Base-by-base conservation (phyloP, 2,329 filamentous ascomycete genomes). In the Fusarium pseudonygamai region DNA sequence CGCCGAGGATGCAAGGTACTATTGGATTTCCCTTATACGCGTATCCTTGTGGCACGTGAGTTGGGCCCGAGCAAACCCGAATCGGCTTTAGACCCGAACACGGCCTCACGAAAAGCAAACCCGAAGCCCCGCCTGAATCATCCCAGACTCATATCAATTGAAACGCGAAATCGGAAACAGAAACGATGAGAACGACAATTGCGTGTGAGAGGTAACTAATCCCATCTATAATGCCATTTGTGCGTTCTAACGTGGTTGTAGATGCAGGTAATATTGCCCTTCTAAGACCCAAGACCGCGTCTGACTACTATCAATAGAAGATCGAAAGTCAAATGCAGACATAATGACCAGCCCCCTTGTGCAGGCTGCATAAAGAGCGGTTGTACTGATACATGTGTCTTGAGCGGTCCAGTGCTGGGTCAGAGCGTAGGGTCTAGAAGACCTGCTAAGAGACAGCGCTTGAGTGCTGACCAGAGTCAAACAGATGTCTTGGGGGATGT, bases 301-400 rank as follows among this genome's bases (percentile, higher is more conserved):
- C 55, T 64, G 37, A 64, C 26, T 26, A 56, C 26, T 24, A 26
- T 39, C n/a, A 28, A 37, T 39, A 78, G 76, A 42, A 68, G 50
- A 58, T 77, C 76, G 7, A 78, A 78, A 47, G 72, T 78, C 58
- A 78, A 78, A 20, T 78, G 76, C 16, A 77, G 47, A 28, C 76
- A 78, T 40, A 47, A 74, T 20, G 75, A 73, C 10, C 64, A 74
- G n/a, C 50, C 76, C 12, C 76, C 76, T 20, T 78, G 76, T 37
- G 57, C 50, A n/a, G 73, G 73, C 12, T 78, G 76, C 24, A 30
- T 52, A n/a, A 78, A 78, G 24, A 74, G 73, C 7, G 70, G 64
- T 0, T 63, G 61, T 5, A 64, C 62, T 6, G 55, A 60, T 7
- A 70, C 73, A 7, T 78, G 76, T 26, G 22, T 24, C 8, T 22